A percentile compares a stretch with the other conserved stretches of the same genome.
Conservation (phyloP, 768 basidiomycete genomes). For the Steccherinum ochraceum region DNA sequence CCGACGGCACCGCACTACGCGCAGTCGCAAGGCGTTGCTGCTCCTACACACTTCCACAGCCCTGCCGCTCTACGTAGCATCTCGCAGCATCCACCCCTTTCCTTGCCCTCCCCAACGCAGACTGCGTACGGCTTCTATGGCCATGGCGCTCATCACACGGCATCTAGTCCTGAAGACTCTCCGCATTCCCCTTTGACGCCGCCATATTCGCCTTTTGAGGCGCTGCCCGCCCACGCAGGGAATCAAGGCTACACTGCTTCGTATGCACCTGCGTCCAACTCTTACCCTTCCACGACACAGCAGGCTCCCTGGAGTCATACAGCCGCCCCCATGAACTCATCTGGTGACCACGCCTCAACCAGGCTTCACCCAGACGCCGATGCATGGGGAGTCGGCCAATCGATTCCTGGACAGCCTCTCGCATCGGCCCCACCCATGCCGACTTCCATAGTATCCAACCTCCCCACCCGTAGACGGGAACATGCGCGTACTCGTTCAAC, state of each 20-base stretch:
- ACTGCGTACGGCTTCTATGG: not conserved
- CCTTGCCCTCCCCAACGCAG: not conserved
- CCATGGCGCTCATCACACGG: not conserved
- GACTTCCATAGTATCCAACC: slow-evolving; percentile 13
- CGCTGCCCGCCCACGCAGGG: not conserved
- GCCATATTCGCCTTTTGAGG: not conserved
- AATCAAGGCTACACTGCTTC: not conserved
- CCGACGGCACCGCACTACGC: not conserved
- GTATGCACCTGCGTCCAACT: not conserved
- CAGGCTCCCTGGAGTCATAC: not conserved
- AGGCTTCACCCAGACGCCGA: not conserved
- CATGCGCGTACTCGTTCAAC: slow-evolving; percentile 17
- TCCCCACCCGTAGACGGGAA: slow-evolving; percentile 17
- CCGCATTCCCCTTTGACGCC: not conserved
- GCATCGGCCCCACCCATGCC: slow-evolving; percentile 18
- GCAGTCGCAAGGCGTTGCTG: not conserved
- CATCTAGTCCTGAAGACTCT: not conserved
- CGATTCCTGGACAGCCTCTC: slow-evolving; percentile 10
- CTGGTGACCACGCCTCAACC: slow-evolving; percentile 2
- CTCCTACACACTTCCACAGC: not conserved
- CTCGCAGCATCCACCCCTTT: not conserved
- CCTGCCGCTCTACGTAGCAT: not conserved
- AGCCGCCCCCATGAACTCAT: not conserved
- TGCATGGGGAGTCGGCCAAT: not conserved
- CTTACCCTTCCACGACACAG: not conserved